Percentiles rank a stretch among this genome's conserved stretches.
Evolutionary conservation across 148 eudicot genomes (phyloP).

Genomic region (Rhododendron vialii): DNA sequence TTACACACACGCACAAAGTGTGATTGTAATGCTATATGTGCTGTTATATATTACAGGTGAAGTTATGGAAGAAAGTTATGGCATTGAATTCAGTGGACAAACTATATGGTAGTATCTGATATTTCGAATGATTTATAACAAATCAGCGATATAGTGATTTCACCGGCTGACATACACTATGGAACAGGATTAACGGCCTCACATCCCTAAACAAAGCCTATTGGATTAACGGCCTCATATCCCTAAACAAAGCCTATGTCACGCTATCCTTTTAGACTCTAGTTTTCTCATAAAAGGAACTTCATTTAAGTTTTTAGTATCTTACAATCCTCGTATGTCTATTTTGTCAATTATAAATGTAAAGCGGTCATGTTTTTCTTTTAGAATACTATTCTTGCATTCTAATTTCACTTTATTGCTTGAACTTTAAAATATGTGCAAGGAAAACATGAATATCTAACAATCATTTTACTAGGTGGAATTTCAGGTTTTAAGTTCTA

Average conservation of each 20-base stretch:
- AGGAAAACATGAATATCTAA: not conserved
- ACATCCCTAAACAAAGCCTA: too few relatives aligned
- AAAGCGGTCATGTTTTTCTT: not conserved
- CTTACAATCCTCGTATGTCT: not conserved
- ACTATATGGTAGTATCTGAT: not conserved
- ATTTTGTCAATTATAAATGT: not conserved
- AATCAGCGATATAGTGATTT: not conserved
- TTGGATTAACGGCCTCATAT: too few relatives aligned
- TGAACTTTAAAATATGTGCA: not conserved
- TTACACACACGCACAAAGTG: not conserved
- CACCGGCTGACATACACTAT: not conserved
- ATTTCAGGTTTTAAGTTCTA: not conserved
- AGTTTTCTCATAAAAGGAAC: not conserved
- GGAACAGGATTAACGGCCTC: too few relatives aligned
- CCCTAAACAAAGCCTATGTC: too few relatives aligned
- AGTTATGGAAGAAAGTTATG: not conserved
- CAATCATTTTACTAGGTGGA: not conserved
- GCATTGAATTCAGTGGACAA: not conserved
- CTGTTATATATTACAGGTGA: not conserved
- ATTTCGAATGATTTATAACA: not conserved
- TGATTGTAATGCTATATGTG: not conserved
- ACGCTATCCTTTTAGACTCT: not conserved
- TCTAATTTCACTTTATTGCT: not conserved
- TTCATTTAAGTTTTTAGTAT: too few relatives aligned
- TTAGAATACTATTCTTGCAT: too few relatives aligned